Evolutionary conservation across 164 flowering plant species (phyloP).

Genomic region (Aristolochia californica): DNA sequence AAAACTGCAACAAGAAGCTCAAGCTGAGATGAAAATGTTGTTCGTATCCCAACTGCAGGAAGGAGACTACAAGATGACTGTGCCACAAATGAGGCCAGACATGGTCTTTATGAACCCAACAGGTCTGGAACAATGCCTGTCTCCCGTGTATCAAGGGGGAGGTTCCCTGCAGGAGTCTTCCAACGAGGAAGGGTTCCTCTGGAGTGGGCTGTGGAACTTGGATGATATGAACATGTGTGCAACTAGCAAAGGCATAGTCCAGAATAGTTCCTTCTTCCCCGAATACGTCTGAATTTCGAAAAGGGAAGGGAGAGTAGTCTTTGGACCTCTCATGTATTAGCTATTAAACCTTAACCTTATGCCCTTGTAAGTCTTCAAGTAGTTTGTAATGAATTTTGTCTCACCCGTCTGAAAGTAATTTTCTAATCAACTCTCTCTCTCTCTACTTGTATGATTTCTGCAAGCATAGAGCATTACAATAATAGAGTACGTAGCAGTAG

Average conservation of each 20-base stretch:
- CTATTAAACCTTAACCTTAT: too few relatives aligned
- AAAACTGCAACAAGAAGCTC: slow-evolving; percentile 24
- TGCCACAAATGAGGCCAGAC: slow-evolving; percentile 20
- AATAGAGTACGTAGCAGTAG: too few relatives aligned
- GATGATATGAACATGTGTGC: slow-evolving; percentile 29
- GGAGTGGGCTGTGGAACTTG: slow-evolving; percentile 63
- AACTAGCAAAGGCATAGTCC: slow-evolving; percentile 16
- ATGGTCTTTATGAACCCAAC: slow-evolving; percentile 9
- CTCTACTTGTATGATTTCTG: too few relatives aligned
- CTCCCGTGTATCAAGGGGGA: slow-evolving; percentile 12
- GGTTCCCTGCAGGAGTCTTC: slow-evolving; percentile 14
- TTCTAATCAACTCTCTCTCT: too few relatives aligned
- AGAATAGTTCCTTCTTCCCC: slow-evolving; percentile 6
- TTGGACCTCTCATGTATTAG: too few relatives aligned
- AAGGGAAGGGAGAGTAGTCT: not conserved
- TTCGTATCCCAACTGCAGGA: slow-evolving; percentile 30
- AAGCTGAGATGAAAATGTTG: slow-evolving; percentile 20
- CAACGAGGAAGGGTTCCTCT: slow-evolving; percentile 25
- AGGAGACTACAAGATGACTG: slow-evolving; percentile 6
- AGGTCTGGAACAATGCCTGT: slow-evolving; percentile 22
- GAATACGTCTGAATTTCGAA: not conserved
- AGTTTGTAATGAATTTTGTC: too few relatives aligned
- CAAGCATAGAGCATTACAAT: too few relatives aligned
- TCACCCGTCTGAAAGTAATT: too few relatives aligned
- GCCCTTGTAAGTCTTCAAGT: too few relatives aligned